Percentiles rank a stretch among this genome's conserved stretches.
phyloP scores from a whole-genome alignment of 805 yeast species.

The Ogataea zsoltii region DNA sequence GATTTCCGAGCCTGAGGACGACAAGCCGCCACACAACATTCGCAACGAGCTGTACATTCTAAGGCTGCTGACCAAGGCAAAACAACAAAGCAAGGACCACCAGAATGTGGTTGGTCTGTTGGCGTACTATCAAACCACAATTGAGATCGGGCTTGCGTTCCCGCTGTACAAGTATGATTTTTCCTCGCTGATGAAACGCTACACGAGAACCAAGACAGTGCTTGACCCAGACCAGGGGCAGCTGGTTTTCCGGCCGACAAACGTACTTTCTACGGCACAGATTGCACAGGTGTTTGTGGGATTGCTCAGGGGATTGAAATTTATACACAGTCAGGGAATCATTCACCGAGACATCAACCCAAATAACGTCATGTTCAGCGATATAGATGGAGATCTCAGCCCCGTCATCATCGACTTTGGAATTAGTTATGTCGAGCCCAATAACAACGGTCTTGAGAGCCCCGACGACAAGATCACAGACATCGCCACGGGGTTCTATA shows the following conservation, averaged over 20 bases:
- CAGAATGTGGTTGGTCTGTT: slow-evolving; percentile 21
- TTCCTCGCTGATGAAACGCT: slow-evolving; percentile 32
- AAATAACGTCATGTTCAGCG: slow-evolving; percentile 49
- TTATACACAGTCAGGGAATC: slow-evolving; percentile 66
- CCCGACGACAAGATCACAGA: slow-evolving; percentile 46
- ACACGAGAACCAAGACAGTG: slow-evolving; percentile 33
- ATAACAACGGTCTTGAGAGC: slow-evolving; percentile 72
- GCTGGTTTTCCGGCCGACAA: slow-evolving; percentile 5
- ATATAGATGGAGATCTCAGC: slow-evolving; percentile 18
- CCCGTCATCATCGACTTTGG: slow-evolving; percentile 46
- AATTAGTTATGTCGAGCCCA: slow-evolving; percentile 37
- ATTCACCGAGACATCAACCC: slow-evolving; percentile 79
- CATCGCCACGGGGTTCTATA: slow-evolving; percentile 65
- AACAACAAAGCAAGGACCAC: neutral
- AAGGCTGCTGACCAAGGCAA: slow-evolving; percentile 14
- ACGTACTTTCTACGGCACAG: slow-evolving; percentile 18
- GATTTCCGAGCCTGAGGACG: slow-evolving; percentile 49
- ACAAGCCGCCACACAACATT: slow-evolving; percentile 55
- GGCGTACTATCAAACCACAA: slow-evolving; percentile 18
- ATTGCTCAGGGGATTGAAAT: slow-evolving; percentile 49
- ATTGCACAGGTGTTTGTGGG: slow-evolving; percentile 37
- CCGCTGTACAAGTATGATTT: slow-evolving; percentile 42
- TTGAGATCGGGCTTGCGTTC: slow-evolving; percentile 43
- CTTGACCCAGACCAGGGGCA: slow-evolving; percentile 22
- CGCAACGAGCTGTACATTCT: slow-evolving; percentile 45